Base-by-base conservation (phyloP, 352 stramenopile species). In the Sclerospora graminicola region DNA sequence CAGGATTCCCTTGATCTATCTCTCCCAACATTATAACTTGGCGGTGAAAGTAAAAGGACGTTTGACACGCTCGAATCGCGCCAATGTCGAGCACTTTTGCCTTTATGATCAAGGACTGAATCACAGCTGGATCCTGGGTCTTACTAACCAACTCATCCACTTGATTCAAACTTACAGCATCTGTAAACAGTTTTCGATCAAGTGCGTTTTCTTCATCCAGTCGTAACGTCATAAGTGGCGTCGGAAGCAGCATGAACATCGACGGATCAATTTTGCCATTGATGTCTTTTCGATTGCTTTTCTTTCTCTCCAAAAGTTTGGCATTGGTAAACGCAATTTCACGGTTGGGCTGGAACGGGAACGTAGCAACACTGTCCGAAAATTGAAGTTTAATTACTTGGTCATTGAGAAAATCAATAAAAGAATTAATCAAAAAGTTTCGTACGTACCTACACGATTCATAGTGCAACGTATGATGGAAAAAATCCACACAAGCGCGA, bases 21-120 rank as follows among this genome's bases (percentile, higher is more conserved):
- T 82, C 68, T 21, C 64, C 63, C 4, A 85, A 41, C 39, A 86
- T 48, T 45, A 86, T 63, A 15, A 83, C 70, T 63, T 86, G 73
- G 8, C 70, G 66, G 13, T 79, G 66, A 13, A 82, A 51, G 26
- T 82, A 68, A 36, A 77, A 39, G 0, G 63, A 63, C 0, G 67
- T 75, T 30, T 78, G 69, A 30, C 69, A 82, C 0, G 73, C 60
- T 41, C 70, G 68, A 44, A 86, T 65, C 1, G 73, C 73, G n/a
- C 73, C 63, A 40, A 86, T 86, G 41, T 83, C 68, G 1, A 83
- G 63, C 14, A 86, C 63, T 40, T 61, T 64, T 1, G 51, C 67
- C 23, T 71, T 68, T 0, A 67, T 16, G 16, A 67, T 55, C 27
- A 75, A 47, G 26, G 67, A 53, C 30, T 63, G 60, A 27, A 80